These are phyloP conservation scores for Avena eriantha DNA, from an alignment of 176 grass and related monocot species.

Conservation along the genomic window DNA sequence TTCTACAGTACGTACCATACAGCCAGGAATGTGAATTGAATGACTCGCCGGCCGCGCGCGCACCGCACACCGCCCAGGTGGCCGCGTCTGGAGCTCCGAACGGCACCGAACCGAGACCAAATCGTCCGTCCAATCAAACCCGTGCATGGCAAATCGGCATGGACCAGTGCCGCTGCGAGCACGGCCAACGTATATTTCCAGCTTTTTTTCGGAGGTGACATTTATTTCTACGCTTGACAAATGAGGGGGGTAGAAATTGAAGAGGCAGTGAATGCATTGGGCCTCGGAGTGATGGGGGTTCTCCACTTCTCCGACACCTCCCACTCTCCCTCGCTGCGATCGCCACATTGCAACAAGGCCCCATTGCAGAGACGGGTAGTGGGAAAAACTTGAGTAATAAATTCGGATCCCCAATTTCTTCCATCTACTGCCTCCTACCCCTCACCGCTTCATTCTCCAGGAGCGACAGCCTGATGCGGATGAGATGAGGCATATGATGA, in stretches of 20 bases:
- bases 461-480: not conserved
- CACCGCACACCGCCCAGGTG: constrained; percentile 7
- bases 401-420: not conserved
- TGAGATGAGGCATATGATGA: constrained; percentile 1
- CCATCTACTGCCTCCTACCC: not conserved
- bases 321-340: too few species aligned
- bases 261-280: not conserved
- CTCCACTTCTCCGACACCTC: too few species aligned
- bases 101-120: not conserved
- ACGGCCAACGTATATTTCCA: not conserved
- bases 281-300: too few species aligned
- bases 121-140: not conserved
- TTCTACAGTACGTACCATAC: not conserved
- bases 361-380: not conserved
- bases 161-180: not conserved
- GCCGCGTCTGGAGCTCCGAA: not conserved
- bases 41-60: not conserved
- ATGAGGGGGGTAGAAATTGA: not conserved
- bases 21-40: constrained; percentile 17
- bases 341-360: not conserved
- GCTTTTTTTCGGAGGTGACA: not conserved
- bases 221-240: too few species aligned
- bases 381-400: not conserved
- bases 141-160: not conserved
- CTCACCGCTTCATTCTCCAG: too few species aligned